Conservation (phyloP, 257 asterid genomes). For the Agastache rugosa region DNA sequence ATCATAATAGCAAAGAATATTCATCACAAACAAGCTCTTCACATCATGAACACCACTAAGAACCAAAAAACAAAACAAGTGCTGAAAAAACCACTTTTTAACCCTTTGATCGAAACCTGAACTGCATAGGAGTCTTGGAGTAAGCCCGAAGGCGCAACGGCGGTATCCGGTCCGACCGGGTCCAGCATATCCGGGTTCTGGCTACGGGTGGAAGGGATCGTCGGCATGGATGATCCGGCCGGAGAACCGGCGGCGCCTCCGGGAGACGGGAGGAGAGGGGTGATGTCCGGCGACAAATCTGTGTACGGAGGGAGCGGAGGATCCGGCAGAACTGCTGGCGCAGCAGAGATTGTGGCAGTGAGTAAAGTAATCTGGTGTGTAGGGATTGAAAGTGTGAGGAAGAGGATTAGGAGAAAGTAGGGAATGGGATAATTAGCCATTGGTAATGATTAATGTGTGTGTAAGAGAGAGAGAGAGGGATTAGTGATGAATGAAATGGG, state of each 20-base stretch:
- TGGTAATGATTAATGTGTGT: constrained; percentile 31
- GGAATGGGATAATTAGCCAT: constrained; percentile 41
- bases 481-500: background rate
- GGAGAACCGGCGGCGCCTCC: constrained; percentile 40
- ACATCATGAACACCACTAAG: constrained; percentile 35
- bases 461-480: background rate
- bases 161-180: constrained; percentile 56
- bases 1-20: constrained; percentile 12
- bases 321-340: constrained; percentile 53
- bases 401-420: constrained; percentile 20
- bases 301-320: constrained; percentile 49
- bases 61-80: constrained; percentile 31
- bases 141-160: constrained; percentile 53
- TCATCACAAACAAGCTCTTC: constrained; percentile 17
- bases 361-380: constrained; percentile 30
- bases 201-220: constrained; percentile 67
- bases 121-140: constrained; percentile 51
- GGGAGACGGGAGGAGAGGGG: constrained; percentile 74
- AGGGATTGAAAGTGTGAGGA: constrained; percentile 41
- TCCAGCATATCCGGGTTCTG: constrained; percentile 52
- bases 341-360: constrained; percentile 38
- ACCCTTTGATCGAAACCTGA: constrained; percentile 21
- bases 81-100: constrained; percentile 29
- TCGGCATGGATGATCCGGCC: constrained; percentile 50
- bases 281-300: constrained; percentile 61